Conservation (phyloP, 805 yeast genomes). For the Teunomyces pallodes region DNA sequence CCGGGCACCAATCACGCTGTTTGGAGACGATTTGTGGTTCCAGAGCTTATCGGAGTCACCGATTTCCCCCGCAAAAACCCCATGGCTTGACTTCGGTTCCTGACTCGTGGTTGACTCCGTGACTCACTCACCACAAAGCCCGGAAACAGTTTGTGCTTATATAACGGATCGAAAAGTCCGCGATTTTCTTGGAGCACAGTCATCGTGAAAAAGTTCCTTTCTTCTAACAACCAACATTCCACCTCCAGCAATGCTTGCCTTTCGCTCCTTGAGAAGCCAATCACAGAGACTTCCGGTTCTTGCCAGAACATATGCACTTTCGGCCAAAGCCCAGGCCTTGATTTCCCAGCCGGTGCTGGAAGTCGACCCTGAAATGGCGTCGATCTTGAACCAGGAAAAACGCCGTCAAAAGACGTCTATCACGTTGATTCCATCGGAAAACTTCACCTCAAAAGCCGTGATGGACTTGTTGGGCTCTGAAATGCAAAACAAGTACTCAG, state of each 20-base stretch:
- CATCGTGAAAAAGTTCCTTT: slow-evolving; percentile 1
- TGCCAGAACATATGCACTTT: slow-evolving; percentile 56
- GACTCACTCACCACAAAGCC: neutral
- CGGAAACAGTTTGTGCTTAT: neutral
- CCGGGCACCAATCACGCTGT: neutral
- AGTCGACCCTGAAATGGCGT: slow-evolving; percentile 77
- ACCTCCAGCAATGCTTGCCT: slow-evolving; percentile 24
- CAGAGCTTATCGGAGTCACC: neutral
- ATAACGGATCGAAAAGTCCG: neutral
- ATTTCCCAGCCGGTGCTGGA: slow-evolving; percentile 61
- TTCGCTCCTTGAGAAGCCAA: slow-evolving; percentile 25
- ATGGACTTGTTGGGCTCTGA: slow-evolving; percentile 96
- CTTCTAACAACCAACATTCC: neutral
- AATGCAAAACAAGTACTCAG: slow-evolving; percentile 98
- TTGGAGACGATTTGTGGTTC: neutral
- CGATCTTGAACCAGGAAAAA: slow-evolving; percentile 74
- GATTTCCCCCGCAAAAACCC: neutral
- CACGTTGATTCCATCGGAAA: slow-evolving; percentile 93
- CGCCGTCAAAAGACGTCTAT: slow-evolving; percentile 91
- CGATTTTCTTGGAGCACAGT: neutral
- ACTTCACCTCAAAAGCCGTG: slow-evolving; percentile 93
- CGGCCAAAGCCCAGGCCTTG: slow-evolving; percentile 62
- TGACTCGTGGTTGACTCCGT: neutral
- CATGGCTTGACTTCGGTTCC: neutral
- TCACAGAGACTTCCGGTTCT: slow-evolving; percentile 11